Conservation (phyloP, 1,139 yeast species). For the Candida neerlandica region DNA sequence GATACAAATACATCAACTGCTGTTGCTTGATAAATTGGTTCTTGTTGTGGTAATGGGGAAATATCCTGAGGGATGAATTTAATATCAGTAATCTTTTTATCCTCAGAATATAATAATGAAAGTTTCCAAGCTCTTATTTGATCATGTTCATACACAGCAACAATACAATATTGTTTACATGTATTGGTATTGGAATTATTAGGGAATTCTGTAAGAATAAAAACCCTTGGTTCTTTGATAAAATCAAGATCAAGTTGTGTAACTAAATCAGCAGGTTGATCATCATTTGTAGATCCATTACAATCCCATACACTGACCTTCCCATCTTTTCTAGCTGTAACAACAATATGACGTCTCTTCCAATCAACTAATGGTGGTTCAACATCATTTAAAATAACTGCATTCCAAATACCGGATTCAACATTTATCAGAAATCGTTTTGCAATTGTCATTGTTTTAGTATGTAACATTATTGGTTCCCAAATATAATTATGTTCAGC, state of each 20-base stretch:
- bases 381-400: conserved; percentile 38
- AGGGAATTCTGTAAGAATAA: conserved; percentile 26
- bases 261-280: conserved; percentile 30
- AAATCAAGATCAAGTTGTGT: conserved; percentile 19
- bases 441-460: conserved; percentile 31
- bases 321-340: conserved; percentile 58
- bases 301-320: conserved; percentile 70
- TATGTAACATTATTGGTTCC: conserved; percentile 47
- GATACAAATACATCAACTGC: conserved; percentile 54
- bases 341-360: conserved; percentile 38
- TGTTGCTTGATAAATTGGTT: conserved; percentile 49
- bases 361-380: conserved; percentile 18
- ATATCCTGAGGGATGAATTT: conserved; percentile 25
- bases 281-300: conserved; percentile 31
- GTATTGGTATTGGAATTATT: conserved; percentile 5
- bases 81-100: conserved; percentile 21
- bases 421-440: conserved; percentile 39
- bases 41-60: conserved; percentile 28
- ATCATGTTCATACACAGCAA: conserved; percentile 31
- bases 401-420: conserved; percentile 27
- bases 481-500: conserved; percentile 65
- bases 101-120: conserved; percentile 17
- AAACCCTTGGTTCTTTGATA: conserved; percentile 27
- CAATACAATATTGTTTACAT: conserved; percentile 22
- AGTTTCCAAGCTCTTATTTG: conserved; percentile 34